Conservation (phyloP, 257 asterid species). For the Solanum chilense region DNA sequence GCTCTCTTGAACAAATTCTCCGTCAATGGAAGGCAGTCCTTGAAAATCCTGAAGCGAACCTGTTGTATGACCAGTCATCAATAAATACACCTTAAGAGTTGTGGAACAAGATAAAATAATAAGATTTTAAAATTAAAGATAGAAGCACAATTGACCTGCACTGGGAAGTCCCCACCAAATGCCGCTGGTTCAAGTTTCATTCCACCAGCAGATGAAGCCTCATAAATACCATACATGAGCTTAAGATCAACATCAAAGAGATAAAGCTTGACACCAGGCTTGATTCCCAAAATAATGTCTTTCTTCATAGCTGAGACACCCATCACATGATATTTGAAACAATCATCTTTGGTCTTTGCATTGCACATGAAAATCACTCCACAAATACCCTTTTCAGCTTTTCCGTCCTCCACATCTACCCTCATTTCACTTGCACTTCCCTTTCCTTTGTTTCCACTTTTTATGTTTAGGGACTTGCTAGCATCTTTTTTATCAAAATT, state of each 20-base stretch:
- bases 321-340: slow-evolving; percentile 66
- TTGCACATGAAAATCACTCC: slow-evolving; percentile 93
- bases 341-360: slow-evolving; percentile 85
- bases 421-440: slow-evolving; percentile 6
- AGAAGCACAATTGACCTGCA: slow-evolving; percentile 51
- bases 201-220: slow-evolving; percentile 86
- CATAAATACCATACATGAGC: slow-evolving; percentile 77
- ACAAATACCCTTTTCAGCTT: slow-evolving; percentile 33
- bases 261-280: slow-evolving; percentile 73
- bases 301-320: slow-evolving; percentile 62
- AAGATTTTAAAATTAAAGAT: neutral
- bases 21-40: slow-evolving; percentile 73
- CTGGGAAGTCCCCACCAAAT: slow-evolving; percentile 82
- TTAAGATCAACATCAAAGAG: slow-evolving; percentile 84
- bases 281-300: slow-evolving; percentile 55
- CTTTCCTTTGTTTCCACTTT: slow-evolving; percentile 12
- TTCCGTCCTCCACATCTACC: slow-evolving; percentile 15
- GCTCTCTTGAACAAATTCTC: slow-evolving; percentile 73
- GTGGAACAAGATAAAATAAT: neutral
- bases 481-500: slow-evolving; percentile 1
- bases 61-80: slow-evolving; percentile 11
- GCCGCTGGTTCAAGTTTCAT: slow-evolving; percentile 84
- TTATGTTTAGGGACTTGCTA: slow-evolving; percentile 1
- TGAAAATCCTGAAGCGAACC: slow-evolving; percentile 55
- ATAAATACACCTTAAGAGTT: slow-evolving; percentile 1